Base-by-base conservation (phyloP, 345 rosid species). In the Conringia planisiliqua region DNA sequence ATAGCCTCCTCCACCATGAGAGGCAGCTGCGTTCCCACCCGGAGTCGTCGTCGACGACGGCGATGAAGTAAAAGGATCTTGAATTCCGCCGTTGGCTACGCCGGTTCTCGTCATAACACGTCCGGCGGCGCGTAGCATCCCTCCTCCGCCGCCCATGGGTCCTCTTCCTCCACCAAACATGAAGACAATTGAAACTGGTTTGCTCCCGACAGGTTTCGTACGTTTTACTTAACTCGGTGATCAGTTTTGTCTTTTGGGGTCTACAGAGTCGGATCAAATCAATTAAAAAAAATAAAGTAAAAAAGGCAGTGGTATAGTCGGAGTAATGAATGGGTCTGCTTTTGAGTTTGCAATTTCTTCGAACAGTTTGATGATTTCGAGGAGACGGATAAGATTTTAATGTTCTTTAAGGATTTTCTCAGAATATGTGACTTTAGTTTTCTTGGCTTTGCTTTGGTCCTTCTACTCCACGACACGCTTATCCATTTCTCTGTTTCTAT, bases 131-230 rank as follows among this genome's bases (percentile, higher is more conserved):
- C 88, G 84, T 32, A 86, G 48, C 86, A 87, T 82, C 65, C 89
- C 85, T 36, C 89, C 87, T 4, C 93, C 90, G 63, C 81, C 77
- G 7, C 81, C 77, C 77, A 78, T 71, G 39, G 81, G 81, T 35
- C 81, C 81, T 82, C 70, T 76, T 55, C 88, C 89, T 36, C 89
- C 85, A 63, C 97, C 94, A 46, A 85, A 84, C 90, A 84, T 84
- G 39, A 43, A 46, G 51, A 39, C 10, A n/a, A 58, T 38, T 8
- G 59, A 43, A 43, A 43, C 2, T 10, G 24, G 56, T 50, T 27
- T 8, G 4, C 55, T 62, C 55, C 55, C 30, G 70, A 56, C 71
- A 65, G 78, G 59, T 44, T 44, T 16, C 57, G 64, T 20, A 36
- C 8, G 68, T 62, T 62, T 30, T n/a, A n/a, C n/a, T n/a, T 16